A percentile compares a stretch with the other conserved stretches of the same genome.
These are phyloP conservation scores for Letharia columbiana DNA, from an alignment of 495 filamentous ascomycete species.

Conservation along the genomic window DNA sequence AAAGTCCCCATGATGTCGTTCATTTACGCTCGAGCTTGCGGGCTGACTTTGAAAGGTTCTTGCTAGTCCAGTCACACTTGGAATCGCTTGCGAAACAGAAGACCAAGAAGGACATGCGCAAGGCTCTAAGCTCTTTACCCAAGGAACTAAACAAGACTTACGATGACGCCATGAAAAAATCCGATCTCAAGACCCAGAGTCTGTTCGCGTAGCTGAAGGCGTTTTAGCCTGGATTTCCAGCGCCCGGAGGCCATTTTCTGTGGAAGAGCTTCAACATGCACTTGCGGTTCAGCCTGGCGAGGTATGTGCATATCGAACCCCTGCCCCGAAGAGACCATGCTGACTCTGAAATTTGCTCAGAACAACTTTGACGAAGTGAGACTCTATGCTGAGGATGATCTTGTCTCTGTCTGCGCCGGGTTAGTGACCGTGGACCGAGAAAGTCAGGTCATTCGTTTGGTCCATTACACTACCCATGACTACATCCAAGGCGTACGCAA, in stretches of 20 bases:
- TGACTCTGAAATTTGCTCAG: not conserved
- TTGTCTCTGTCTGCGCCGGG: slow-evolving; percentile 24
- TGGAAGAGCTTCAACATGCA: slow-evolving; percentile 39
- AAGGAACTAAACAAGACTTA: slow-evolving; percentile 33
- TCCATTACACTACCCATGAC: slow-evolving; percentile 25
- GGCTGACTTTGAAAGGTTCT: slow-evolving; percentile 34
- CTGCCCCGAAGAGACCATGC: no score
- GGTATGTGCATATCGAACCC: no score
- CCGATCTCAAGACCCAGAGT: slow-evolving; percentile 27
- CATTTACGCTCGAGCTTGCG: not conserved
- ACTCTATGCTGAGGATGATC: slow-evolving; percentile 13
- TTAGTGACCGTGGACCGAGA: slow-evolving; percentile 24
- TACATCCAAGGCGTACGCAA: slow-evolving; percentile 16
- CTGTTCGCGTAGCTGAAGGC: slow-evolving; percentile 28
- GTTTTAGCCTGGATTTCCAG: slow-evolving; percentile 39
- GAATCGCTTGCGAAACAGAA: slow-evolving; percentile 34
- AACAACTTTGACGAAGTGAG: slow-evolving; percentile 19
- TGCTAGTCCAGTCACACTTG: slow-evolving; percentile 42
- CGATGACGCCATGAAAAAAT: slow-evolving; percentile 36
- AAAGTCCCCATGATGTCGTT: not conserved
- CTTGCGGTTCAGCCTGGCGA: slow-evolving; percentile 32
- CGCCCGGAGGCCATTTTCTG: slow-evolving; percentile 33
- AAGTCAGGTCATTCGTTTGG: slow-evolving; percentile 22
- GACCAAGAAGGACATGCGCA: slow-evolving; percentile 27
- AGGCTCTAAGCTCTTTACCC: slow-evolving; percentile 30